Percentiles rank a stretch among this genome's conserved stretches.
Evolutionary conservation across 768 basidiomycete species (phyloP).

Genomic region (Pholiota conissans): DNA sequence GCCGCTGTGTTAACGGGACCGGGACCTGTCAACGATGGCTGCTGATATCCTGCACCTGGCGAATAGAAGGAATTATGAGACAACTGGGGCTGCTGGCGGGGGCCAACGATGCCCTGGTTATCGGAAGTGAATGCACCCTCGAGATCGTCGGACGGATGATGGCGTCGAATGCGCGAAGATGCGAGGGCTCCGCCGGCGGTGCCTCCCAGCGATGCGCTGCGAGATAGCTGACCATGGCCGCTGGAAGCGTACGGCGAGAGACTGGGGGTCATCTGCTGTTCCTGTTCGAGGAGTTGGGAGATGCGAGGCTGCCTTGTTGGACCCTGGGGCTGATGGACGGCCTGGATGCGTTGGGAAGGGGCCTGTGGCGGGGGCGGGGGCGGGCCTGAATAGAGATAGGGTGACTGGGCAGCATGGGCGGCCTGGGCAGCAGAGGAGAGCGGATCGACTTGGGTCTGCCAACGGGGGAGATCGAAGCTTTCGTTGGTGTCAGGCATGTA

Average conservation of each 20-base stretch:
- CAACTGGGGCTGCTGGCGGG: slow-evolving; percentile 43
- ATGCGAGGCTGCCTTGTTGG: slow-evolving; percentile 57
- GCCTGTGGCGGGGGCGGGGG: slow-evolving; percentile 51
- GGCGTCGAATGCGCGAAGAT: slow-evolving; percentile 56
- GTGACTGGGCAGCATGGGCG: slow-evolving; percentile 55
- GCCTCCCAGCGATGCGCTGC: slow-evolving; percentile 67
- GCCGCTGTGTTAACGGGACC: slow-evolving; percentile 34
- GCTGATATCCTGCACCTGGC: slow-evolving; percentile 57
- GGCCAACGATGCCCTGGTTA: slow-evolving; percentile 31
- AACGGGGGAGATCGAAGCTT: slow-evolving; percentile 79
- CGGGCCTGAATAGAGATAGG: slow-evolving; percentile 55
- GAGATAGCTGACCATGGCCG: slow-evolving; percentile 53
- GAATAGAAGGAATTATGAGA: slow-evolving; percentile 56
- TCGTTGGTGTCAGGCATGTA: slow-evolving; percentile 81
- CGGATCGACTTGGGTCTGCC: slow-evolving; percentile 66
- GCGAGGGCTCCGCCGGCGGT: slow-evolving; percentile 36
- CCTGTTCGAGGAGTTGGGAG: slow-evolving; percentile 67
- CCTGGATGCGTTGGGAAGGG: slow-evolving; percentile 47
- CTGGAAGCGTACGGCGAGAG: slow-evolving; percentile 53
- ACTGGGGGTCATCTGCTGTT: slow-evolving; percentile 43
- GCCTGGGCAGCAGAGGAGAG: slow-evolving; percentile 41
- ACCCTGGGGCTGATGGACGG: slow-evolving; percentile 45
- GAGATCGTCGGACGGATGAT: slow-evolving; percentile 69
- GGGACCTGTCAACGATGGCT: slow-evolving; percentile 41
- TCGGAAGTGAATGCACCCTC: slow-evolving; percentile 49